Percentiles rank a stretch among this genome's conserved stretches.
Conservation (phyloP, 805 yeast species). For the Zygoascus biomembranicola region DNA sequence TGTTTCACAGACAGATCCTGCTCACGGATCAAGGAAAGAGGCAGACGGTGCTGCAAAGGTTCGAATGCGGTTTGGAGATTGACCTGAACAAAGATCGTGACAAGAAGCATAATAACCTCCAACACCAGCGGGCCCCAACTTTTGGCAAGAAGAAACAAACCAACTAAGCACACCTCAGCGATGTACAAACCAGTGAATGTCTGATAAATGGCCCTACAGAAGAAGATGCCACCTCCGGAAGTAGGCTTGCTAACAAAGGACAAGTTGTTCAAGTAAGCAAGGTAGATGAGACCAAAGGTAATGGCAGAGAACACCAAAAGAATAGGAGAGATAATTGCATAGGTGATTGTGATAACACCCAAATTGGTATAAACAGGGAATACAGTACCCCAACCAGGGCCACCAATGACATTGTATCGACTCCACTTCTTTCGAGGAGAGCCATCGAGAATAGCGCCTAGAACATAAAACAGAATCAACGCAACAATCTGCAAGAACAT, state of each 20-base stretch:
- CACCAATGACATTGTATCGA: constrained; percentile 54
- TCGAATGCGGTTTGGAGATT: constrained; percentile 60
- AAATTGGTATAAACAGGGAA: constrained; percentile 74
- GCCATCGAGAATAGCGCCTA: constrained; percentile 64
- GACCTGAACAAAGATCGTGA: constrained; percentile 63
- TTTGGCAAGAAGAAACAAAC: constrained; percentile 81
- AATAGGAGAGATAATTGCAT: constrained; percentile 80
- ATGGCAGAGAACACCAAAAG: constrained; percentile 64
- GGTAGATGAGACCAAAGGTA: constrained; percentile 63
- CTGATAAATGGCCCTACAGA: constrained; percentile 84
- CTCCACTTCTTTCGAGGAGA: constrained; percentile 93
- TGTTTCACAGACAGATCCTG: constrained; percentile 1
- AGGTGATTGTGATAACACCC: constrained; percentile 62
- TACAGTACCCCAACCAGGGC: constrained; percentile 71
- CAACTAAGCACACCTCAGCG: constrained; percentile 79
- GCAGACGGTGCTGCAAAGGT: constrained; percentile 38
- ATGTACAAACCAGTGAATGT: constrained; percentile 81
- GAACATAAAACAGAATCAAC: constrained; percentile 58
- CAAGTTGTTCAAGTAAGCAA: constrained; percentile 72
- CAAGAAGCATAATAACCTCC: constrained; percentile 54
- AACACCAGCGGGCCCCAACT: constrained; percentile 91
- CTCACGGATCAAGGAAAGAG: constrained; percentile 25
- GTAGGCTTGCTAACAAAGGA: constrained; percentile 61
- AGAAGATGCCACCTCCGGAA: constrained; percentile 74
- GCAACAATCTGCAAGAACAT: constrained; percentile 66